Evolutionary conservation across 2,329 filamentous ascomycete species (phyloP).

Genomic region (Elsinoe fawcettii): DNA sequence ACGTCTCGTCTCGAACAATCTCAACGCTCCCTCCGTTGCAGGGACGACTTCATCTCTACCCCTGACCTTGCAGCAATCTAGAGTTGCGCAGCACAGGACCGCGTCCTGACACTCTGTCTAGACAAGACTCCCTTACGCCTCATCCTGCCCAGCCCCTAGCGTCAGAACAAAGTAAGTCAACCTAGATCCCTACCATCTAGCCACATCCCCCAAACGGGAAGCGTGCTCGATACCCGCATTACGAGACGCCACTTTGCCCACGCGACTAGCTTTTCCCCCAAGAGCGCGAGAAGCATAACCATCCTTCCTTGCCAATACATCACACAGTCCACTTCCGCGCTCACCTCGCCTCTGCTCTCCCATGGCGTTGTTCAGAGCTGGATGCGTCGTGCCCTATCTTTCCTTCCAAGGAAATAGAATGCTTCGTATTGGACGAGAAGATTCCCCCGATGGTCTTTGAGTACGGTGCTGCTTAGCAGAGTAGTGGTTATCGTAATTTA

Average conservation of each 20-base stretch:
- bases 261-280: not conserved
- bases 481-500: conserved; percentile 16
- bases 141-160: too few relatives aligned
- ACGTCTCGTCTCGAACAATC: not conserved
- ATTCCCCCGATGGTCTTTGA: conserved; percentile 15
- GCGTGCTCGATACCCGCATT: not conserved
- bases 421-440: conserved; percentile 4
- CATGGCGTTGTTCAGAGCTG: conserved; percentile 13
- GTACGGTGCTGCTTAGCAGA: conserved; percentile 7
- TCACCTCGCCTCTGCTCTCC: conserved; percentile 6
- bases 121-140: not conserved
- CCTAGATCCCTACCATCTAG: not conserved
- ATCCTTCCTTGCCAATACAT: too few relatives aligned
- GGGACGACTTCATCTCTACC: not conserved
- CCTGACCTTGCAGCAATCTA: not conserved
- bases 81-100: not conserved
- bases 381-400: not conserved
- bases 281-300: not conserved
- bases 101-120: not conserved
- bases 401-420: not conserved
- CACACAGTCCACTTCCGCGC: conserved; percentile 12
- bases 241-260: not conserved
- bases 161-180: not conserved
- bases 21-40: not conserved
- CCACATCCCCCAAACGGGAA: not conserved